Base-by-base conservation (phyloP, 176 grass and related monocot genomes). In the Rhynchospora tenuis region DNA sequence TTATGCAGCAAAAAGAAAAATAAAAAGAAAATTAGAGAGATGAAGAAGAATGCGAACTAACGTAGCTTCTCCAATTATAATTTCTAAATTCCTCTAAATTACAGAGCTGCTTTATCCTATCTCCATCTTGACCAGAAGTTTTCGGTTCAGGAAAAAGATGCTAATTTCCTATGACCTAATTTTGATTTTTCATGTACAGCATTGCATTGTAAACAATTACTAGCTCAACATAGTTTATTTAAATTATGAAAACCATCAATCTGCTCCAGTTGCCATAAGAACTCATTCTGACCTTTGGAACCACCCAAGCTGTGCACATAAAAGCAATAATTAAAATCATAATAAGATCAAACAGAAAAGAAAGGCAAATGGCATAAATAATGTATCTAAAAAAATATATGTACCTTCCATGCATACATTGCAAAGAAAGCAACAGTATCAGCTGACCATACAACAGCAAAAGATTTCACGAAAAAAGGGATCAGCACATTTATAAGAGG, bases 361-460 rank as follows among this genome's bases (percentile, higher is more conserved):
- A 38, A 17, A 73, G 64, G 0, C 11, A 78, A 5, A 79, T 48
- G 12, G 14, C 62, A 61, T 48, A 70, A 83, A 8, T 17, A 81
- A 9, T 15, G 12, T 50, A 16, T 6, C 64, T 56, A 51, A 78
- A 61, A 55, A 74, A 14, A 8, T 88, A 65, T 17, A 50, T 31
- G 27, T 88, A 98, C 95, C 95, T 94, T 98, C 92, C 95, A 98
- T 11, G 95, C 91, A 66, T 98, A 98, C 92, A 98, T 94, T 58
- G 83, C 17, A 22, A 98, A 91, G 86, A 98, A 98, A 54, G 92
- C 88, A 89, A 86, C 73, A 0, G 86, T 93, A 91, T 98, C 95
- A 75, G 95, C 91, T 61, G 95, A 95, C 92, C 92, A 98, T 74
- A 98, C 95, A 87, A 95, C 86, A 13, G 91, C 81, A 1, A 95